A percentile compares a stretch with the other conserved stretches of the same genome.
phyloP scores from a whole-genome alignment of 306 rosid species.

The Canavalia ensiformis region DNA sequence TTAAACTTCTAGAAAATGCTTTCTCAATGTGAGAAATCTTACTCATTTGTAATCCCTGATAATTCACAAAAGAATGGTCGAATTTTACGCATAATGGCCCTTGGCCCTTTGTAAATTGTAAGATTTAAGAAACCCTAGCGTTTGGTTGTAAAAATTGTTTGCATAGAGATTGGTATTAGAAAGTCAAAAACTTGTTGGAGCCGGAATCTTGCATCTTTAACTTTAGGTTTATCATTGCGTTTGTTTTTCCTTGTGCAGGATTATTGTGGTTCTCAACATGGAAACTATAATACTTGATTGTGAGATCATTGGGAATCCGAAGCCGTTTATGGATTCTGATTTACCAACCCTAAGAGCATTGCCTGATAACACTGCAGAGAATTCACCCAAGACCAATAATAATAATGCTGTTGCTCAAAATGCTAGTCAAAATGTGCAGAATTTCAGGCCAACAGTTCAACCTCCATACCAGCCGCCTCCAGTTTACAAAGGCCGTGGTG shows the following conservation, averaged over 20 bases:
- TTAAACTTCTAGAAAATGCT: neutral
- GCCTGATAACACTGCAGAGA: conserved; percentile 45
- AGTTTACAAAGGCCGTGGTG: conserved; percentile 73
- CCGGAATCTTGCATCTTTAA: conserved; percentile 26
- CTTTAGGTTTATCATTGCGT: conserved; percentile 19
- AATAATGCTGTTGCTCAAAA: conserved; percentile 50
- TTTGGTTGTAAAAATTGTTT: neutral
- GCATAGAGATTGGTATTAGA: conserved; percentile 23
- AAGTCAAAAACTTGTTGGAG: conserved; percentile 4
- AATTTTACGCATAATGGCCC: neutral
- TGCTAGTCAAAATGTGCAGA: conserved; percentile 55
- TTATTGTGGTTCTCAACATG: conserved; percentile 84
- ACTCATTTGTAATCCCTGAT: neutral
- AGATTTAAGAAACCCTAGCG: conserved; percentile 26
- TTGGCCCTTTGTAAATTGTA: conserved; percentile 30
- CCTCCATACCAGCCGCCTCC: conserved; percentile 92
- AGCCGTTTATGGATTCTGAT: conserved; percentile 54
- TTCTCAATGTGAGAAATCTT: neutral
- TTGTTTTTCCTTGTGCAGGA: conserved; percentile 61
- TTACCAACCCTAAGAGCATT: conserved; percentile 53
- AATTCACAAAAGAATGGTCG: neutral
- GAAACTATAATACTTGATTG: conserved; percentile 81
- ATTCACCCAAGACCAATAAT: conserved; percentile 41
- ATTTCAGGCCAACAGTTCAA: conserved; percentile 81
- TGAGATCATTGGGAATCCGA: conserved; percentile 85